Evolutionary conservation across 768 basidiomycete genomes (phyloP), one percentile per base, ranked within the genome.

Genomic region (Tricholoma terreum): DNA sequence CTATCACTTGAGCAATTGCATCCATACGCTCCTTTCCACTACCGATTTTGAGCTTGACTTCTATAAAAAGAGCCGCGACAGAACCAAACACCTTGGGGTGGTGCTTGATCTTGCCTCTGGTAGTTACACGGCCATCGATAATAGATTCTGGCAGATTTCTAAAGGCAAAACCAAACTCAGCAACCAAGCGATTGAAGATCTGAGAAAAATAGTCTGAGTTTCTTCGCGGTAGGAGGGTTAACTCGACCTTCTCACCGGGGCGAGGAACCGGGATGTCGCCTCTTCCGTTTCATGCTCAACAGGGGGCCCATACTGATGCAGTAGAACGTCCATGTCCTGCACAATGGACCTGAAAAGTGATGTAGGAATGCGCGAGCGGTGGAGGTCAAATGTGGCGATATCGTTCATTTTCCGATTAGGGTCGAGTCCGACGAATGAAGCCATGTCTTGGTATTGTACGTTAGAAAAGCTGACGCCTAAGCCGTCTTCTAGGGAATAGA

Each of bases 281-380:
- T 65, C 63, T 52, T 57, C 64, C 21, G 52, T 65, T 45, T 24
- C 35, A 45, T 65, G 63, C 36, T 56, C 60, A 42, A 34, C 48
- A 27, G 49, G 60, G n/a, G 57, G 51, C 11, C 59, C 64, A 56
- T 65, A 65, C 53, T 65, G 64, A n/a, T 55, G 24, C 54, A 65
- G 53, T 56, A 63, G 55, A 51, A 63, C 30, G 46, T 63, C 63
- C 55, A 63, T 54, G 22, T 65, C 64, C 27, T 61, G n/a, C 27
- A 65, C 55, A 11, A 64, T 65, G 19, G 46, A 52, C 58, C 56
- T 57, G 55, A 59, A 65, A 52, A 61, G 51, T 2, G 55, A 33
- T 10, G 58, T 65, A 19, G 64, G 64, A 59, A 65, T 63, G 52
- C 64, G 62, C 22, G 64, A 61, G 53, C 64, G 58, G 59, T 65